Conservation (phyloP, 2,329 filamentous ascomycete genomes). For the Ophiostoma quercus region DNA sequence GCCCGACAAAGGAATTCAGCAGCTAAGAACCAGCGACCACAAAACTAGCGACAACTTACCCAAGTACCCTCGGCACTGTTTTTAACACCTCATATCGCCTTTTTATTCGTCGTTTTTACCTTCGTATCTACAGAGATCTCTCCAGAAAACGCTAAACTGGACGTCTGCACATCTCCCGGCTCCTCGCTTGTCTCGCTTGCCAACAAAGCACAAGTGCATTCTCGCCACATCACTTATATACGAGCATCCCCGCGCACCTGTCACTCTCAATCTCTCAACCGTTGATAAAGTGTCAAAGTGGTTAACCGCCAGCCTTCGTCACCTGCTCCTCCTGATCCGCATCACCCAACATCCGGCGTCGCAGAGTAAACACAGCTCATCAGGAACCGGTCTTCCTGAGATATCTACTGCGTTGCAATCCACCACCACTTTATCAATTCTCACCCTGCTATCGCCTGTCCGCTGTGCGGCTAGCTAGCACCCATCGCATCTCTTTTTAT, state of each 20-base stretch:
- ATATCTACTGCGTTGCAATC: not conserved
- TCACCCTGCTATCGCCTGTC: not conserved
- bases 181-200: not conserved
- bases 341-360: slow-evolving; percentile 8
- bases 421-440: not conserved
- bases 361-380: not conserved
- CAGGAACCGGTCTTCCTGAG: not conserved
- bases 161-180: slow-evolving; percentile 9
- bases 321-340: slow-evolving; percentile 1
- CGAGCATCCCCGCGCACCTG: not conserved
- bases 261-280: not conserved
- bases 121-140: too few species aligned
- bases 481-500: not conserved
- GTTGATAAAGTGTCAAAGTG: not conserved
- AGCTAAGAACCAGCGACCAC: not conserved
- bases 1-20: not conserved
- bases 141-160: not conserved
- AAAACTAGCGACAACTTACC: not conserved
- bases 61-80: not conserved
- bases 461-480: not conserved
- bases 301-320: not conserved
- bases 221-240: not conserved
- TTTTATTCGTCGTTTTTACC: not conserved
- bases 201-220: not conserved
- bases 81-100: not conserved